Evolutionary conservation across 352 stramenopile species (phyloP).

Genomic region (Phytophthora pseudosyringae): DNA sequence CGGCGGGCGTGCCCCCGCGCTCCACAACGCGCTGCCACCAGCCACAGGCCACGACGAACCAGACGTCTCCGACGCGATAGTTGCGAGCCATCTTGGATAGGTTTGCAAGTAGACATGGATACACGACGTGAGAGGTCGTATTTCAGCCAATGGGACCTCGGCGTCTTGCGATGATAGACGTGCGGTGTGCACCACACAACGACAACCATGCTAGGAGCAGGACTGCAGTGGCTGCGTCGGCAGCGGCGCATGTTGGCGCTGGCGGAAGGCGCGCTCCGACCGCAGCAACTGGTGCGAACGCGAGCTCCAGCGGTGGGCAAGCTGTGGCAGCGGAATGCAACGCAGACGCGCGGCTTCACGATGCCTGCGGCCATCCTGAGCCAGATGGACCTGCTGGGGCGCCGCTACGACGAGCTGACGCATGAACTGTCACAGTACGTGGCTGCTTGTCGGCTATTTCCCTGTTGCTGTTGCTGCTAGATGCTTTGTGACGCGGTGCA

Average conservation of each 20-base stretch:
- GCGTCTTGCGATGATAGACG: background rate
- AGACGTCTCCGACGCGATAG: conserved; percentile 54
- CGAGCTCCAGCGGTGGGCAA: background rate
- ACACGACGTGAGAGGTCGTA: background rate
- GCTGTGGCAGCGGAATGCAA: conserved; percentile 10
- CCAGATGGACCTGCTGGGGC: conserved; percentile 71
- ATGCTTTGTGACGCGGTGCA: background rate
- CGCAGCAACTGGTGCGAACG: conserved; percentile 1
- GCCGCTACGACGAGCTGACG: conserved; percentile 69
- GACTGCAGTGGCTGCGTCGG: conserved; percentile 35
- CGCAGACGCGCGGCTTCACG: conserved; percentile 54
- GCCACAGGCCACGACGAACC: conserved; percentile 58
- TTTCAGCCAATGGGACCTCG: conserved; percentile 1
- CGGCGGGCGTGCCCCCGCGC: conserved; percentile 12
- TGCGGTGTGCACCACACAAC: conserved; percentile 19
- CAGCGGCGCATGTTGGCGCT: conserved; percentile 24
- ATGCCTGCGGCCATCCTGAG: conserved; percentile 77
- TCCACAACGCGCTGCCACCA: conserved; percentile 61
- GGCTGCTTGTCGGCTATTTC: background rate
- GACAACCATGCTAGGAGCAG: conserved; percentile 14
- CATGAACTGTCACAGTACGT: conserved; percentile 69
- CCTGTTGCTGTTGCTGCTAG: background rate
- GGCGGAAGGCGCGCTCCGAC: conserved; percentile 7
- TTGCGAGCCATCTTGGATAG: conserved; percentile 23
- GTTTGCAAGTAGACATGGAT: conserved; percentile 18